phyloP scores from a whole-genome alignment of 1,139 yeast genomes.

The Ogataea hybrid region DNA sequence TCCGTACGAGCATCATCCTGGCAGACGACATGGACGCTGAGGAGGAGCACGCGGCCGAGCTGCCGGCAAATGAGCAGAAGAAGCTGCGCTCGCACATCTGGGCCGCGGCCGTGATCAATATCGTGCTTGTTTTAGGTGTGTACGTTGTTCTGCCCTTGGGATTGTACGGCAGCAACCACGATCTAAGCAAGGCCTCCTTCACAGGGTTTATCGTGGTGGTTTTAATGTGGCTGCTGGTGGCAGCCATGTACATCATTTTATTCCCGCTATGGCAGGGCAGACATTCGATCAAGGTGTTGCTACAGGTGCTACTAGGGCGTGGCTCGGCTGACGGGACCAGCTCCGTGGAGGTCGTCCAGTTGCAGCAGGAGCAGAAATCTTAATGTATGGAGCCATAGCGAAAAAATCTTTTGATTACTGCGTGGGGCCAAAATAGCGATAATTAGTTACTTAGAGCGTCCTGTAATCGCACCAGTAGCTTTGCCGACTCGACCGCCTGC shows the following conservation, averaged over 20 bases:
- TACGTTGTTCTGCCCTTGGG: conserved; percentile 12
- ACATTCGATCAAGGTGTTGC: conserved; percentile 16
- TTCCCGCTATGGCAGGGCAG: conserved; percentile 39
- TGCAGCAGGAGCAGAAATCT: neutral
- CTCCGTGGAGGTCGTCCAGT: conserved; percentile 1
- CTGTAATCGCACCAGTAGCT: conserved; percentile 20
- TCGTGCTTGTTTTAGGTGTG: conserved; percentile 7
- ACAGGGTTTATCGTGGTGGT: conserved; percentile 10
- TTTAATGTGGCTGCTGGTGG: conserved; percentile 22
- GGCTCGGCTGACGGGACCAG: neutral
- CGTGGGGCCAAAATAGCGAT: too few relatives aligned
- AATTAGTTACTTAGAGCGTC: conserved; percentile 1
- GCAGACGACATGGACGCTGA: conserved; percentile 39
- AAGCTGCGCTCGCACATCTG: conserved; percentile 19
- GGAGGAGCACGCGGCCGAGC: conserved; percentile 31
- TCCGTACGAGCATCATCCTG: conserved; percentile 27
- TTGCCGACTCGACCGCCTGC: conserved; percentile 30
- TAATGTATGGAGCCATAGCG: too few relatives aligned
- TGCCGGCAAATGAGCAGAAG: conserved; percentile 26
- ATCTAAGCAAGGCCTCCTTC: conserved; percentile 21
- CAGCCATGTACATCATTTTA: conserved; percentile 35
- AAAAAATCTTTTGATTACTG: too few relatives aligned
- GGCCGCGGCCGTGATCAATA: conserved; percentile 7
- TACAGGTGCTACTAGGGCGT: conserved; percentile 1
- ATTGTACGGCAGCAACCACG: conserved; percentile 23